These are phyloP conservation scores for Prunus campanulata DNA, from an alignment of 306 rosid genomes.

Conservation along the genomic window DNA sequence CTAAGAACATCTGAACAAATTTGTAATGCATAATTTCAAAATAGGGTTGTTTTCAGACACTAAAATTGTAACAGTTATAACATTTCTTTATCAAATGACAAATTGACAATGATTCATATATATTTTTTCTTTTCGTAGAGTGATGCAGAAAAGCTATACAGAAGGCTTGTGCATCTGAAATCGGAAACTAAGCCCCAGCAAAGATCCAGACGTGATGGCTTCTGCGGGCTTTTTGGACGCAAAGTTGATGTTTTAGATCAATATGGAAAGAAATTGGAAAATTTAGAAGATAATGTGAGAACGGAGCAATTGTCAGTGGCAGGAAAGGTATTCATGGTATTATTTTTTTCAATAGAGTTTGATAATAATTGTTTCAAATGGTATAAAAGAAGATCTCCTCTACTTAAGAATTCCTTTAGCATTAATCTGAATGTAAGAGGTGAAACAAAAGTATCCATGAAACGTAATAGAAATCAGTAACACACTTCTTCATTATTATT, in stretches of 20 bases:
- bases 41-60: not conserved
- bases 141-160: conserved; percentile 65
- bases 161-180: conserved; percentile 45
- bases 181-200: conserved; percentile 30
- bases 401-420: not conserved
- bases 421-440: not conserved
- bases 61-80: not conserved
- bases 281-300: conserved; percentile 63
- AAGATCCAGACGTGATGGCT: conserved; percentile 53
- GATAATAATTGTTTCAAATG: not conserved
- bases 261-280: conserved; percentile 59
- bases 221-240: conserved; percentile 56
- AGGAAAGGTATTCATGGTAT: conserved; percentile 47
- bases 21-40: not conserved
- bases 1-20: not conserved
- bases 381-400: not conserved
- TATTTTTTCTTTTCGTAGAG: conserved; percentile 39
- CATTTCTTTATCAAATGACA: not conserved
- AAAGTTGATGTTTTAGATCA: conserved; percentile 49
- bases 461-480: conserved; percentile 3
- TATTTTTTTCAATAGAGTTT: not conserved
- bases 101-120: conserved; percentile 1
- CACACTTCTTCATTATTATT: not conserved
- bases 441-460: not conserved
- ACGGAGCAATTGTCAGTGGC: conserved; percentile 56